Base-by-base conservation (phyloP, 2,329 filamentous ascomycete species). In the Laburnicola sp. region DNA sequence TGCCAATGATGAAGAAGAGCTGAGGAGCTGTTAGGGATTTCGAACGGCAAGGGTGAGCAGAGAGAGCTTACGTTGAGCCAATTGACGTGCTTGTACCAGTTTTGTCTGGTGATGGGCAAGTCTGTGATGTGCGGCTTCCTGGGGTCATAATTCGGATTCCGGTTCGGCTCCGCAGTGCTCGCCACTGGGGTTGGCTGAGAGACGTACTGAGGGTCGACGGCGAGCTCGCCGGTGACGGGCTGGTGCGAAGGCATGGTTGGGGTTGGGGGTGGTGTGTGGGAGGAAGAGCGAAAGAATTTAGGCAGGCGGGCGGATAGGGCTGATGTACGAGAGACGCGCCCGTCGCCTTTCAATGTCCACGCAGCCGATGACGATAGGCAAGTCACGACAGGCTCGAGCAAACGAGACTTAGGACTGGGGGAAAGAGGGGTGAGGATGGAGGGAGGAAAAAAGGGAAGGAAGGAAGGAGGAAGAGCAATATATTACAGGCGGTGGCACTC, bases 81-180 rank as follows among this genome's bases (percentile, higher is more conserved):
- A 82, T 96, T 91, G 80, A 96, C 82, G 71, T 96, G 91, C 78
- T 93, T 87, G 78, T 92, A 86, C 89, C 89, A 94, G 79, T 96
- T 96, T 60, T 80, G 76, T 76, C 81, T 82, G 56, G 90, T 96
- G 60, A 96, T 88, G 59, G 88, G 87, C 58, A 82, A 82, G 56
- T 95, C 91, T 62, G 90, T 85, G 74, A 96, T 95, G 76, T 96
- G 91, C 66, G 87, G 82, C 78, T 95, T 96, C 79, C 86, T 83
- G 44, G 82, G 78, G 63, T 82, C 78, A 68, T 82, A 81, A 44
- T 76, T 77, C 39, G 72, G 60, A 60, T 78, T 80, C 51, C 77
- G 74, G 68, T 80, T 80, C 30, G 80, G 79, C 74, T 82, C 80
- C 53, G 73, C 66, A 21, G 76, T 72, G 66, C 76, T 77, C 27